Base-by-base conservation (phyloP, 768 basidiomycete species). In the Collybia sp. region DNA sequence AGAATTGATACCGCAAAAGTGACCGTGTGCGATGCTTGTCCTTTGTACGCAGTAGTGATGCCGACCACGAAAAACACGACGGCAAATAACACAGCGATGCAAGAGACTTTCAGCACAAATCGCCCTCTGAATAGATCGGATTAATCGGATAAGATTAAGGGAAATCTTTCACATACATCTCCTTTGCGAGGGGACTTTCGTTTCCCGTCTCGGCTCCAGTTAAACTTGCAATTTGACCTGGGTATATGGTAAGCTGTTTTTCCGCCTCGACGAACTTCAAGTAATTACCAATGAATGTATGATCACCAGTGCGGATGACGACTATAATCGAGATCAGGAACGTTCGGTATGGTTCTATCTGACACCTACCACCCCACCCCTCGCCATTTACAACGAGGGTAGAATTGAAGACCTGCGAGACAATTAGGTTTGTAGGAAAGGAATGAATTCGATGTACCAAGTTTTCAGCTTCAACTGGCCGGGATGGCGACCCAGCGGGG, bases 311-410 rank as follows among this genome's bases (percentile, higher is more conserved):
- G 18, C 80, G 75, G 13, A 82, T 78, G 38, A 84, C 82, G 37
- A 80, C 82, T 82, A 46, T 6, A 30, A 42, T 40, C 33, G 48
- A 42, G 1, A 18, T 34, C 34, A 43, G 13, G 30, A 32, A 40
- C 17, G 32, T 43, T 35, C 18, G 3, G 8, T 30, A 46, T 40
- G 15, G 50, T 10, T n/a, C 30, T n/a, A 33, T 6, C 17, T 35
- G 11, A 35, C 36, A 67, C 77, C 57, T 55, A 82, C 82, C 59
- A 47, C 82, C 82, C 76, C 79, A 84, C 47, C 66, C 83, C 68
- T 85, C 82, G n/a, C 83, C 83, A 53, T 83, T 84, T 47, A 85
- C 79, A 10, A 83, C 63, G 10, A 84, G 66, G 3, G 83, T 84
- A 4, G 82, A 83, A 53, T 84, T 84, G 63, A 84, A 85, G n/a